Percentiles rank a stretch among this genome's conserved stretches.
These are phyloP conservation scores for Tubosaeta sp. DNA, from an alignment of 768 basidiomycete genomes.

Conservation along the genomic window DNA sequence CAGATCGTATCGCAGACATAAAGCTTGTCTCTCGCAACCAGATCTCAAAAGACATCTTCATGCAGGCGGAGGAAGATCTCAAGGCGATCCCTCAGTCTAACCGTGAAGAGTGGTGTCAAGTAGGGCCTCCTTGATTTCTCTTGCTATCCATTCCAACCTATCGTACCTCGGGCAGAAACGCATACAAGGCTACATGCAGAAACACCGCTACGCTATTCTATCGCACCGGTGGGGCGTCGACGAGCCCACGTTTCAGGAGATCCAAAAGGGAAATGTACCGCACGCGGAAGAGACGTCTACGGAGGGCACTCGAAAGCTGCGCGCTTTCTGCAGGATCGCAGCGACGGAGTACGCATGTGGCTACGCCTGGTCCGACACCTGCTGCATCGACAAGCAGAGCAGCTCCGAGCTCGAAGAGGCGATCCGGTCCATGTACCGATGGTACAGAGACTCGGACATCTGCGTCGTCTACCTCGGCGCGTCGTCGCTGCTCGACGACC, in stretches of 20 bases:
- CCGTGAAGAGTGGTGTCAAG: neutral
- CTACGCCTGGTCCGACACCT: slow-evolving; percentile 5
- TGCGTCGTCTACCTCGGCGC: neutral
- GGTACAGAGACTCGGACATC: slow-evolving; percentile 1
- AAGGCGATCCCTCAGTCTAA: neutral
- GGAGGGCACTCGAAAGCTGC: neutral
- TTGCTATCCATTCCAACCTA: neutral
- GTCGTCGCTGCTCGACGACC: slow-evolving; percentile 1
- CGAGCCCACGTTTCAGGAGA: slow-evolving; percentile 2
- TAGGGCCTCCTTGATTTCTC: neutral
- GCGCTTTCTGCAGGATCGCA: neutral
- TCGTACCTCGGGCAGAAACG: neutral
- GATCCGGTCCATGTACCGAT: slow-evolving; percentile 6
- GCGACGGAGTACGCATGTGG: neutral
- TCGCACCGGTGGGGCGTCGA: slow-evolving; percentile 1
- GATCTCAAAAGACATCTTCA: neutral
- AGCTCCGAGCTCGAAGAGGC: slow-evolving; percentile 6
- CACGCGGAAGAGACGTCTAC: neutral
- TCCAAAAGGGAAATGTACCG: neutral
- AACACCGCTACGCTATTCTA: slow-evolving; percentile 1
- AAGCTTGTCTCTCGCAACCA: slow-evolving; percentile 1
- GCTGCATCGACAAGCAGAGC: slow-evolving; percentile 6
- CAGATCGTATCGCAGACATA: neutral
- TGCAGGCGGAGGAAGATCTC: neutral
- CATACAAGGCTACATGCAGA: neutral